Conservation (phyloP, 257 asterid genomes). For the Buddleja alternifolia region DNA sequence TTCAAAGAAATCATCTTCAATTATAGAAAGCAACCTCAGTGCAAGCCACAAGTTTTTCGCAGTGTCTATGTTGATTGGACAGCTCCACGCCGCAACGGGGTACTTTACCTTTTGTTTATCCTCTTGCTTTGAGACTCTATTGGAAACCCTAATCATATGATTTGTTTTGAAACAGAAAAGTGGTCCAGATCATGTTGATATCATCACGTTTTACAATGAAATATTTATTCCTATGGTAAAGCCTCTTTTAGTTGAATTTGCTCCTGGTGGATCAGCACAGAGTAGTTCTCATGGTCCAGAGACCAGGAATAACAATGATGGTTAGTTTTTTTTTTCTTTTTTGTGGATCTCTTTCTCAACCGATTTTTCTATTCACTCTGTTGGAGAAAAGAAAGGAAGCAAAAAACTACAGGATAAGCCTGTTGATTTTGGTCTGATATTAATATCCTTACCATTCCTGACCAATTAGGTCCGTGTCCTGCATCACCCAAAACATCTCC, state of each 20-base stretch:
- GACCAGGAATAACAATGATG: constrained; percentile 52
- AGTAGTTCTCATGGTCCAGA: constrained; percentile 52
- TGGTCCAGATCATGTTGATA: constrained; percentile 86
- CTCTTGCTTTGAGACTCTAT: constrained; percentile 8
- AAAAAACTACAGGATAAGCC: constrained; percentile 2
- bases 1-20: constrained; percentile 72
- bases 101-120: constrained; percentile 35
- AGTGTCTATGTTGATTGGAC: constrained; percentile 60
- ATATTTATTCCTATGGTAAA: constrained; percentile 83
- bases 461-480: constrained; percentile 62
- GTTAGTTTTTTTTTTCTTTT: constrained; percentile 58
- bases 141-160: constrained; percentile 26
- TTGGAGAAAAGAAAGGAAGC: constrained; percentile 11
- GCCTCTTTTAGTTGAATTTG: constrained; percentile 90
- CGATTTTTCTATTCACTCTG: background rate
- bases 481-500: constrained; percentile 82
- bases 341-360: constrained; percentile 9
- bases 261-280: constrained; percentile 66
- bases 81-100: constrained; percentile 60
- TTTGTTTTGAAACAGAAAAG: constrained; percentile 62
- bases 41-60: constrained; percentile 73
- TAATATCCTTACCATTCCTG: constrained; percentile 16
- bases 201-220: constrained; percentile 92
- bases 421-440: constrained; percentile 14
- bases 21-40: constrained; percentile 67